A percentile compares a stretch with the other conserved stretches of the same genome.
phyloP scores from a whole-genome alignment of 108 stramenopile species.

The Cyclostephanos tholiformis region DNA sequence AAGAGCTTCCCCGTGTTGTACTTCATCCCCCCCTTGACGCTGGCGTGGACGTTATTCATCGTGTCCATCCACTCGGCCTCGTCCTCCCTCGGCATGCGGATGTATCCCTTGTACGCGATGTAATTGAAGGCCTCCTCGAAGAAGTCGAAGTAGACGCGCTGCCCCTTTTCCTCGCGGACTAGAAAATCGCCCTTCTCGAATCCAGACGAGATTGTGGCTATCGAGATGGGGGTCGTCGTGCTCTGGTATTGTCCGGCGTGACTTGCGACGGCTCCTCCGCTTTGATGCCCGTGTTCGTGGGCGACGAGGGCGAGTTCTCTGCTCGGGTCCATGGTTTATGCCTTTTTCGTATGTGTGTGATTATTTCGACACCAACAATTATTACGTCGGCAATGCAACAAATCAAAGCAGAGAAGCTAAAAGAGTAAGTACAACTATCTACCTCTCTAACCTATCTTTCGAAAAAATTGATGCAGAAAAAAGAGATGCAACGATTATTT shows the following conservation, averaged over 20 bases:
- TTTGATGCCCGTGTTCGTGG: conserved; percentile 80
- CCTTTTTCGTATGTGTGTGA: not conserved
- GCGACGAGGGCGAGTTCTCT: conserved; percentile 37
- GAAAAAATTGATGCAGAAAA: too few species aligned
- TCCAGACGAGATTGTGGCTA: conserved; percentile 49
- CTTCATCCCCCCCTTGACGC: conserved; percentile 89
- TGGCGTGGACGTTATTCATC: conserved; percentile 83
- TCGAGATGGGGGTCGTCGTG: not conserved
- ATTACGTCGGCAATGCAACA: too few species aligned
- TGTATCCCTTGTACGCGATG: conserved; percentile 88
- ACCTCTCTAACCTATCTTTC: too few species aligned
- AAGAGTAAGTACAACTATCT: too few species aligned
- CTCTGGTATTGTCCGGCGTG: too few species aligned
- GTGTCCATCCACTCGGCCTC: conserved; percentile 87
- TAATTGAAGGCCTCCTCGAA: conserved; percentile 85
- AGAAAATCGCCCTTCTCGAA: conserved; percentile 52
- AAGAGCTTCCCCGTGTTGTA: conserved; percentile 87
- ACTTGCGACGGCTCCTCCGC: not conserved
- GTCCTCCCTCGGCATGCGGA: conserved; percentile 79
- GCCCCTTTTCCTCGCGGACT: conserved; percentile 49
- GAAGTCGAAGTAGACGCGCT: conserved; percentile 51
- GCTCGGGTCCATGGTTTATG: not conserved
- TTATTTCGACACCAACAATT: not conserved
- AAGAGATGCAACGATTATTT: too few species aligned
- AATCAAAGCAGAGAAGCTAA: too few species aligned